These are phyloP conservation scores for Wilcoxina mikolae DNA, from an alignment of 495 filamentous ascomycete species.

Conservation along the genomic window DNA sequence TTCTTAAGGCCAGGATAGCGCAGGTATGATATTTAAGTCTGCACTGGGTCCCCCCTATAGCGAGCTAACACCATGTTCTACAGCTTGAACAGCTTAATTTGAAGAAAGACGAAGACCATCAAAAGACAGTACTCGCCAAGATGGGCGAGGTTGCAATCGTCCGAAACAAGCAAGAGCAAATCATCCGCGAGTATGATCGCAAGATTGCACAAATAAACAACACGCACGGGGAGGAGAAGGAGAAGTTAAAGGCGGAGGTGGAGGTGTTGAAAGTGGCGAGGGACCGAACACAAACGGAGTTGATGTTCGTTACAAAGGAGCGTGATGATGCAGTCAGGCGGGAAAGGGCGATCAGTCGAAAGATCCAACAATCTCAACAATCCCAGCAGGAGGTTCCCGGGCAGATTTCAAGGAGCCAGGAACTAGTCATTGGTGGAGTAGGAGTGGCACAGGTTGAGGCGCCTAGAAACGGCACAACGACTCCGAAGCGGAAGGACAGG, in stretches of 20 bases:
- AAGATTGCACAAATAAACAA: slow-evolving; percentile 39
- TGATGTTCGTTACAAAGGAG: slow-evolving; percentile 50
- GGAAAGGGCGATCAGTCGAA: slow-evolving; percentile 18
- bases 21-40: neutral
- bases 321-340: slow-evolving; percentile 38
- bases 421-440: neutral
- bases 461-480: slow-evolving; percentile 32
- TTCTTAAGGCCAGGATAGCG: neutral
- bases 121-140: slow-evolving; percentile 39
- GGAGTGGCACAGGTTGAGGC: neutral
- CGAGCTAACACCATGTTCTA: too few species aligned
- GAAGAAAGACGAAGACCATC: too few species aligned
- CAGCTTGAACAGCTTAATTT: neutral
- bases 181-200: slow-evolving; percentile 42
- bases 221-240: slow-evolving; percentile 40
- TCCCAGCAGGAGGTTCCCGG: too few species aligned
- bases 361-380: slow-evolving; percentile 3
- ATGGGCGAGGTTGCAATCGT: slow-evolving; percentile 54
- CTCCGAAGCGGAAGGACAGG: slow-evolving; percentile 43
- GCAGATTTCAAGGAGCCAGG: slow-evolving; percentile 8
- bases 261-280: slow-evolving; percentile 42
- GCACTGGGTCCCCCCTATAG: too few species aligned
- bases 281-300: slow-evolving; percentile 48
- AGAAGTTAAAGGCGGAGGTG: slow-evolving; percentile 41
- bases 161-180: slow-evolving; percentile 45